Evolutionary conservation across 768 basidiomycete genomes (phyloP), one percentile per base, ranked within the genome.

Genomic region (Xerocomus brunneocitrinus): DNA sequence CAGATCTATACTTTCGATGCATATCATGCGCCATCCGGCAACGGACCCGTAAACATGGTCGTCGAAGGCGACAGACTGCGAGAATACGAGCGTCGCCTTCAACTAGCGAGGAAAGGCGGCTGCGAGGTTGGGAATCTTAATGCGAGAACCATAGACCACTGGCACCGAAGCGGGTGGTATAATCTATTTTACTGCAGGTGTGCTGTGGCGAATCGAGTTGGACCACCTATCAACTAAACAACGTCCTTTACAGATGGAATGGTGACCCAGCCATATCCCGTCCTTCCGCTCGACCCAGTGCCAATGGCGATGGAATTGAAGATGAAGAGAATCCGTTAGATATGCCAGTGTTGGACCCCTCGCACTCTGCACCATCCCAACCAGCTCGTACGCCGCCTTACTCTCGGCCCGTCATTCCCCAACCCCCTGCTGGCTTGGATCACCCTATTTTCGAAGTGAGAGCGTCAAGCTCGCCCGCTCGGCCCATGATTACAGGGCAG

Each of bases 101-200:
- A 82, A 45, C 66, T 78, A 8, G 86, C 87, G 0, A 79, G 84
- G 49, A 83, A 84, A 59, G 76, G 76, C 25, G 81, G 81, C 5
- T 82, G 81, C 55, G 85, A 88, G 55, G 81, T 89, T 13, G 88
- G 85, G 7, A 89, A 85, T 60, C 76, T 91, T 49, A 84, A 77
- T 40, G 81, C 86, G 19, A 78, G 87, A 55, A 84, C 84, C 3
- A 79, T 91, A 54, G 88, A 90, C 60, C 84, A 88, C 54, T 91
- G 88, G 88, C 85, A 87, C 60, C 78, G 81, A 52, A 76, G 78
- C 32, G 87, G 87, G 14, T 90, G 88, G 88, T 91, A 88, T 62
- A 76, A 76, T 10, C 72, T 89, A 24, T 91, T 91, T 67, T 83
- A 82, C 67, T 75, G 76, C 60, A 77, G 88, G 84, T 85, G 57